A percentile compares a stretch with the other conserved stretches of the same genome.
Evolutionary conservation across 345 rosid species (phyloP).

Genomic region (Jatropha curcas): DNA sequence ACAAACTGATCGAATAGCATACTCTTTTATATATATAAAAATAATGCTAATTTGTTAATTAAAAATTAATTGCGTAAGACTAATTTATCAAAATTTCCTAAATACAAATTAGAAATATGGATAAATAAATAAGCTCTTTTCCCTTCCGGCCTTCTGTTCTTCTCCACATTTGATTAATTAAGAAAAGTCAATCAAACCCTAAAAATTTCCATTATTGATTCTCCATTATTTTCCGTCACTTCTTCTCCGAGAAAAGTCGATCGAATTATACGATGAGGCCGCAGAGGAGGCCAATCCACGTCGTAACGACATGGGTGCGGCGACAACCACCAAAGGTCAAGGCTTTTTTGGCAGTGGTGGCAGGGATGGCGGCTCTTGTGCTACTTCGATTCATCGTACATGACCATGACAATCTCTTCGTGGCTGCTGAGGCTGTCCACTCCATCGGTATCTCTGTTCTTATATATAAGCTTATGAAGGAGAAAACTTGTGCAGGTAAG

Average conservation of each 20-base stretch:
- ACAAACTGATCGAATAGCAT: no score
- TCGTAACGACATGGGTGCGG: conserved; percentile 77
- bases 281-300: conserved; percentile 65
- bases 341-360: conserved; percentile 86
- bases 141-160: no score
- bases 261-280: conserved; percentile 50
- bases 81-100: no score
- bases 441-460: conserved; percentile 92
- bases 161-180: not conserved
- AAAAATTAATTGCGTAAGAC: no score
- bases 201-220: not conserved
- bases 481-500: conserved; percentile 94
- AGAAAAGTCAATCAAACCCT: not conserved
- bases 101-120: not conserved
- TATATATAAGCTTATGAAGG: conserved; percentile 92
- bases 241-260: not conserved
- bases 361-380: conserved; percentile 89
- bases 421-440: conserved; percentile 98
- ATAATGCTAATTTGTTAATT: no score
- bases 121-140: not conserved
- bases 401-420: conserved; percentile 98
- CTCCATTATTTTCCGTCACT: conserved; percentile 1
- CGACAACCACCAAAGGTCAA: conserved; percentile 97
- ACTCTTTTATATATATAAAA: no score
- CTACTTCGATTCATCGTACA: conserved; percentile 88